A percentile compares a stretch with the other conserved stretches of the same genome.
These are phyloP conservation scores for Tremella fuciformis DNA, from an alignment of 768 basidiomycete species.

Conservation along the genomic window DNA sequence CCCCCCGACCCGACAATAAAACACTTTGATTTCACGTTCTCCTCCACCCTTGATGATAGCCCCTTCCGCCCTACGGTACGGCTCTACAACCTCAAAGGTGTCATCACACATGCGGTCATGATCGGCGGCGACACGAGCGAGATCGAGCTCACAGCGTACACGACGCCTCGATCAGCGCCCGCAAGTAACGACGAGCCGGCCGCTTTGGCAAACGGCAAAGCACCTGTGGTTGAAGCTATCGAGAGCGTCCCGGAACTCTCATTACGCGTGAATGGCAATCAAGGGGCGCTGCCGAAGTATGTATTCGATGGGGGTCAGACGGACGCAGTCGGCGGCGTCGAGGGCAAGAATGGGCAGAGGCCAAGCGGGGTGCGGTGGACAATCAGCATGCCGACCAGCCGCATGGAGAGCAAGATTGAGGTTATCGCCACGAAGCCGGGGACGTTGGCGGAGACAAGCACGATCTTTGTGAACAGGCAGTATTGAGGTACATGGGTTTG, in stretches of 20 bases:
- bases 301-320: constrained; percentile 15
- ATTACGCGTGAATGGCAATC: constrained; percentile 39
- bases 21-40: constrained; percentile 39
- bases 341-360: constrained; percentile 5
- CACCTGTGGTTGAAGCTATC: neutral
- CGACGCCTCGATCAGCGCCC: constrained; percentile 3
- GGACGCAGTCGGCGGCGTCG: neutral
- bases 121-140: constrained; percentile 33
- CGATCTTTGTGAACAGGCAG: constrained; percentile 37
- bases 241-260: constrained; percentile 29
- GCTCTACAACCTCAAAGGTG: constrained; percentile 44
- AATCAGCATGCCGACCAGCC: constrained; percentile 23
- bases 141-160: constrained; percentile 43
- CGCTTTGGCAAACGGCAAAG: neutral
- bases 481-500: constrained; percentile 12
- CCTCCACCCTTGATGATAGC: constrained; percentile 7
- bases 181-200: neutral
- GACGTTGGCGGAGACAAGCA: constrained; percentile 29
- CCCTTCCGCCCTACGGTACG: constrained; percentile 27
- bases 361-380: constrained; percentile 38
- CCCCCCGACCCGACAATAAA: constrained; percentile 39
- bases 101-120: constrained; percentile 41
- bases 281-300: constrained; percentile 28
- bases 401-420: constrained; percentile 36
- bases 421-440: constrained; percentile 35